Conservation (phyloP, 495 filamentous ascomycete genomes). For the Bombardia bombarda region DNA sequence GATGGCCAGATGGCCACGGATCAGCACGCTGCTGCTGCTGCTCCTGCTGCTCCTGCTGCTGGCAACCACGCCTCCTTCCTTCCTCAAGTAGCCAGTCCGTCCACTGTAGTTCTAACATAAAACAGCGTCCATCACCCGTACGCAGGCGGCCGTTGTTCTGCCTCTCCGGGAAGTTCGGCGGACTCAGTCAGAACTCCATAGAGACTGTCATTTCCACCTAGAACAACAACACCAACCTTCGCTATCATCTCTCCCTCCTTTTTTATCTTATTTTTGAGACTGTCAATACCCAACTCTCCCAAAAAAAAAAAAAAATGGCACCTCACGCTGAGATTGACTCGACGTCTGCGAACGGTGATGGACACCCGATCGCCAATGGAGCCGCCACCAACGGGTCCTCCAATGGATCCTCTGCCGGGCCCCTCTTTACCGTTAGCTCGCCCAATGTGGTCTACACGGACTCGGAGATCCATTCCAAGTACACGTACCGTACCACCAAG, state of each 20-base stretch:
- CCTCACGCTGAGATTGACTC: conserved; percentile 78
- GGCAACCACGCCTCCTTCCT: not conserved
- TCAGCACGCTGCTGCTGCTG: not conserved
- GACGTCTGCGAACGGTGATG: conserved; percentile 67
- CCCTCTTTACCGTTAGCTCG: conserved; percentile 79
- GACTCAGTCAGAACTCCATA: conserved; percentile 61
- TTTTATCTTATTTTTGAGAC: not conserved
- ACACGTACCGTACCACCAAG: conserved; percentile 90
- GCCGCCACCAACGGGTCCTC: conserved; percentile 36
- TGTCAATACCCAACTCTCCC: too few species aligned
- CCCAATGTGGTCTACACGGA: conserved; percentile 90
- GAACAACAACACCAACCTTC: conserved; percentile 20
- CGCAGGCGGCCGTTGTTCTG: conserved; percentile 93
- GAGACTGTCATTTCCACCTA: conserved; percentile 25
- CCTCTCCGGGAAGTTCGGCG: conserved; percentile 78
- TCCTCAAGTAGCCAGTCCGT: not conserved
- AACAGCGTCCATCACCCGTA: conserved; percentile 87
- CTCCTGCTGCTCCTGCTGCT: not conserved
- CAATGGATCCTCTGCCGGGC: conserved; percentile 24
- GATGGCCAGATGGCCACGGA: not conserved
- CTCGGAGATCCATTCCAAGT: conserved; percentile 82
- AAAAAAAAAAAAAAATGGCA: conserved; percentile 69
- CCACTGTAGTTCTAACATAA: not conserved
- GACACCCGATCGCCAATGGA: conserved; percentile 68
- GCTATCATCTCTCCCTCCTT: conserved; percentile 2